A percentile compares a stretch with the other conserved stretches of the same genome.
Evolutionary conservation across 2,329 filamentous ascomycete species (phyloP).

Genomic region (Xylaria hypoxylon): DNA sequence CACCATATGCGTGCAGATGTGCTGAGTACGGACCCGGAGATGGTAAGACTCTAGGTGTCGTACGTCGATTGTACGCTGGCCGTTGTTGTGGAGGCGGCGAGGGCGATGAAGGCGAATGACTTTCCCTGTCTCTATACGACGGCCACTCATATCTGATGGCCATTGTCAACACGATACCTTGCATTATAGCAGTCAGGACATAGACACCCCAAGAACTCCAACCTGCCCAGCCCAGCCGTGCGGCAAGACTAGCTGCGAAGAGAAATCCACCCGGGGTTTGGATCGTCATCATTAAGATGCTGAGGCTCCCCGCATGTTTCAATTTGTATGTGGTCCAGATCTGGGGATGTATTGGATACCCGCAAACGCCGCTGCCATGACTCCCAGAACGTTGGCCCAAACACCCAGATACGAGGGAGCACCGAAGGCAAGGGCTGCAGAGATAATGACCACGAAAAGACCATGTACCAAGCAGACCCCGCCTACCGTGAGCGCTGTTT

Average conservation of each 20-base stretch:
- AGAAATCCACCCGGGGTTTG: constrained; percentile 94
- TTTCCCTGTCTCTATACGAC: constrained; percentile 38
- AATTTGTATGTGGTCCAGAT: constrained; percentile 91
- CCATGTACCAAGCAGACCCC: constrained; percentile 79
- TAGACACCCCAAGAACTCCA: constrained; percentile 98
- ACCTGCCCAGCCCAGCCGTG: constrained; percentile 80
- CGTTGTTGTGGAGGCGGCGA: constrained; percentile 42
- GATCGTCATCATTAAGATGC: constrained; percentile 98
- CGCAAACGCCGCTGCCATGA: constrained; percentile 81
- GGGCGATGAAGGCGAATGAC: constrained; percentile 42
- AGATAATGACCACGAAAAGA: constrained; percentile 75
- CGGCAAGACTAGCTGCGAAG: constrained; percentile 86
- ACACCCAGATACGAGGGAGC: constrained; percentile 72
- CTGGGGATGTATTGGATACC: constrained; percentile 92
- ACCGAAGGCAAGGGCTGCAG: constrained; percentile 73
- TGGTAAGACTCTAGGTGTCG: constrained; percentile 50
- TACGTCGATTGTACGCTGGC: constrained; percentile 50
- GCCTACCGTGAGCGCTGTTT: constrained; percentile 81
- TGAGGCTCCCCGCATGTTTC: constrained; percentile 88
- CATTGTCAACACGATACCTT: constrained; percentile 84
- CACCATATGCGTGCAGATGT: constrained; percentile 51
- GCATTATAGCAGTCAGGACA: constrained; percentile 84
- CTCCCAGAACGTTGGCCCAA: constrained; percentile 89
- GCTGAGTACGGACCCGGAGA: constrained; percentile 52
- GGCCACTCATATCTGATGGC: constrained; percentile 77